phyloP scores from a whole-genome alignment of 768 basidiomycete genomes.

The Glaciozyma antarctica region DNA sequence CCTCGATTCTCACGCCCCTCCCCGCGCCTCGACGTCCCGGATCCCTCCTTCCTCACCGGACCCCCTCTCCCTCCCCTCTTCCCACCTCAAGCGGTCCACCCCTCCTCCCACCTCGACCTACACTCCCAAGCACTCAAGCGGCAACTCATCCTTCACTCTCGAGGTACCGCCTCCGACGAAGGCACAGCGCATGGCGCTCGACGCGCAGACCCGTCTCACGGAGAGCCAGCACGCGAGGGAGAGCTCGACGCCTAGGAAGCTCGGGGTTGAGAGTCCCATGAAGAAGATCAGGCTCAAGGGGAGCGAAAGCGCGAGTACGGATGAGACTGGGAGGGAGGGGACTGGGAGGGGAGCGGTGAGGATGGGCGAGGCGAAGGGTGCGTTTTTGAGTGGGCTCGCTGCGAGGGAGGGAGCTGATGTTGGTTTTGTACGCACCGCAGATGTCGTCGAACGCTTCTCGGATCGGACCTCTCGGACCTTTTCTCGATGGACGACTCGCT shows the following conservation, averaged over 20 bases:
- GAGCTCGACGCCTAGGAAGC: too few relatives aligned
- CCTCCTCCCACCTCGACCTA: not conserved
- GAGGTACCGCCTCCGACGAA: not conserved
- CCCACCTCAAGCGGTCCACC: not conserved
- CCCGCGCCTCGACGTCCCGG: not conserved
- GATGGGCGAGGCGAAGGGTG: constrained; percentile 43
- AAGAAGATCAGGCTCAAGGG: constrained; percentile 22
- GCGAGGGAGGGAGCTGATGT: constrained; percentile 11
- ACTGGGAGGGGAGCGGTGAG: constrained; percentile 1
- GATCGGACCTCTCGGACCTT: constrained; percentile 71
- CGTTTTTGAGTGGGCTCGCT: constrained; percentile 19
- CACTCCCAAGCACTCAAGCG: not conserved
- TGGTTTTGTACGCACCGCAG: constrained; percentile 38
- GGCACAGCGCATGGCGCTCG: not conserved
- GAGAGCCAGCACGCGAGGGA: constrained; percentile 1
- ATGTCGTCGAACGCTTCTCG: constrained; percentile 63
- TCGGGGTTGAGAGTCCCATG: constrained; percentile 12
- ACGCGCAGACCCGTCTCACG: not conserved
- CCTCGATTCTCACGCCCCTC: not conserved
- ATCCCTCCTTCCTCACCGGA: constrained; percentile 12
- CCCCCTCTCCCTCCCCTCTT: constrained; percentile 5
- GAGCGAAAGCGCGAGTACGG: constrained; percentile 2
- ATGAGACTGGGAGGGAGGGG: not conserved
- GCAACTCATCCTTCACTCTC: not conserved
- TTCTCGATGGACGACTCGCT: constrained; percentile 71